Base-by-base conservation (phyloP, 495 filamentous ascomycete species). In the Penicillium bialowiezense region DNA sequence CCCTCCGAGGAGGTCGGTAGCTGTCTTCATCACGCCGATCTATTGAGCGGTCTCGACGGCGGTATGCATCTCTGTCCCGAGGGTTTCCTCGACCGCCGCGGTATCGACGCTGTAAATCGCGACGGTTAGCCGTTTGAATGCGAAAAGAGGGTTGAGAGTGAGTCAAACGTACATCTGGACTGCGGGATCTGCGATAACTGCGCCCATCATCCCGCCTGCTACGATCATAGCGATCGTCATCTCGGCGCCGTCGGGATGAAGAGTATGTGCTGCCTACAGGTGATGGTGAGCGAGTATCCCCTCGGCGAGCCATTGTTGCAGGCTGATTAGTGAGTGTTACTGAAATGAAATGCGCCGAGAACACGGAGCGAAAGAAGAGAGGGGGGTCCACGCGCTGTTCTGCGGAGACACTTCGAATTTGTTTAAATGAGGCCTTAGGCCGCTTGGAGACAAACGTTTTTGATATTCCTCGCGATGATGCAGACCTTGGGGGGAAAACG, bases 251-350 rank as follows among this genome's bases (percentile, higher is more conserved):
- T 75, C 81, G 84, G 60, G 85, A 85, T 61, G 85, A 84, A 71
- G 85, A 86, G 70, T 80, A 82, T 64, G 87, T 83, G 78, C 86
- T 90, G 84, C 87, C 88, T 90, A 86, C 85, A 86, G 88, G 88
- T 83, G 88, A 90, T 88, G 88, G 88, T 91, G 88, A 91, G 87
- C 87, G 88, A 83, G 86, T 84, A 83, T 90, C 86, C 84, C 81
- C 86, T 80, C 82, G 88, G 78, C 88, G 87, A 86, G 87, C 86
- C 88, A 91, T 91, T 71, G 71, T 86, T 79, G 77, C 79, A 75
- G 73, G 73, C 74, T 75, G 76, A 77, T 79, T 61, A 79, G 78
- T 84, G 76, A 79, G 71, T 73, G 70, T 77, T 86, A 87, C 82
- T 80, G 63, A 49, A 62, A 66, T 61, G 75, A 64, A 67, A 58